phyloP scores from a whole-genome alignment of 2,329 filamentous ascomycete species.

The Gliomastix tumulicola region DNA sequence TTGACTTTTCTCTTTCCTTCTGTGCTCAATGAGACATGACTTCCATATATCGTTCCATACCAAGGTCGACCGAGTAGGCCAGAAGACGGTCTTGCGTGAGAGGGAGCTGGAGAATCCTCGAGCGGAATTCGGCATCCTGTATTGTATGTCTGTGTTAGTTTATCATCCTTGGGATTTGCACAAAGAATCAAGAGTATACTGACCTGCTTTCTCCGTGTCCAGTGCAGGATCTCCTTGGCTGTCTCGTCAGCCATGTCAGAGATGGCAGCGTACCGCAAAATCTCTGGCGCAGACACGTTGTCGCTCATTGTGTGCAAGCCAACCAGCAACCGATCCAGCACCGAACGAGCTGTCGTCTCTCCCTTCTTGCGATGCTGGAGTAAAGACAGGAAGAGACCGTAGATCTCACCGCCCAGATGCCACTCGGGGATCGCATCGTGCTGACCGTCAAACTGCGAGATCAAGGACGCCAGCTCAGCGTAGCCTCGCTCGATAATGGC shows the following conservation, averaged over 20 bases:
- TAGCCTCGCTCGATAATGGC: conserved; percentile 81
- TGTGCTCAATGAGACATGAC: conserved; percentile 50
- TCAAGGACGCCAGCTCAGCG: conserved; percentile 57
- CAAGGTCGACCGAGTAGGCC: conserved; percentile 63
- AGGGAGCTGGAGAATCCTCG: conserved; percentile 48
- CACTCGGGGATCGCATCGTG: conserved; percentile 62
- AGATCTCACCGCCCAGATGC: conserved; percentile 75
- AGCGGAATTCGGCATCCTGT: conserved; percentile 27
- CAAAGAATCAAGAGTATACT: conserved; percentile 13
- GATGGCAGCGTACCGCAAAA: conserved; percentile 59
- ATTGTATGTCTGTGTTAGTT: not conserved
- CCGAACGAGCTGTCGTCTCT: conserved; percentile 29
- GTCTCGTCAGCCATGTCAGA: conserved; percentile 75
- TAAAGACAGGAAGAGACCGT: conserved; percentile 53
- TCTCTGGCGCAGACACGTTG: conserved; percentile 32
- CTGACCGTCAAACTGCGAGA: conserved; percentile 63
- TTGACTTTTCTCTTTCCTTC: no score
- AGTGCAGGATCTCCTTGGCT: conserved; percentile 55
- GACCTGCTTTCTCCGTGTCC: conserved; percentile 50
- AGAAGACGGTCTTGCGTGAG: conserved; percentile 68
- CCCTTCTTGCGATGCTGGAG: conserved; percentile 34
- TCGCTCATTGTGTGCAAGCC: conserved; percentile 50
- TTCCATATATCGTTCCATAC: conserved; percentile 60
- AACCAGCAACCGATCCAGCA: conserved; percentile 50
- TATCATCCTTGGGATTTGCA: not conserved